Evolutionary conservation across 306 rosid species (phyloP).

Genomic region (Medicago arabica): DNA sequence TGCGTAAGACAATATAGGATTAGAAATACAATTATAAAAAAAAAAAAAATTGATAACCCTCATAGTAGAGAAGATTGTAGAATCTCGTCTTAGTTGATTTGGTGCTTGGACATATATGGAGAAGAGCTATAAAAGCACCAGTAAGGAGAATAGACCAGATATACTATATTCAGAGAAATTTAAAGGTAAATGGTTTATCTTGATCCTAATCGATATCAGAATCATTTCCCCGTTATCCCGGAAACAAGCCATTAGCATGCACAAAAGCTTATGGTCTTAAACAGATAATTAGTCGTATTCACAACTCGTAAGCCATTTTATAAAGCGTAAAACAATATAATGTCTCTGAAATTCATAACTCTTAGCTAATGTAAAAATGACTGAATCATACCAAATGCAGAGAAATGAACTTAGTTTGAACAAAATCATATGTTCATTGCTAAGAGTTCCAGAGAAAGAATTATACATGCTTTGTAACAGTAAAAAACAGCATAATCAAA

Average conservation of each 20-base stretch:
- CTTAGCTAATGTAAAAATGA: constrained; percentile 14
- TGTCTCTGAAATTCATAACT: constrained; percentile 11
- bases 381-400: constrained; percentile 4
- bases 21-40: neutral
- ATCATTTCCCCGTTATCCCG: constrained; percentile 11
- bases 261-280: neutral
- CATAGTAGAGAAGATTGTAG: neutral
- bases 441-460: neutral
- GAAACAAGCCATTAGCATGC: constrained; percentile 23
- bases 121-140: neutral
- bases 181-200: neutral
- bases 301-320: constrained; percentile 13
- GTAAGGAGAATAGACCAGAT: neutral
- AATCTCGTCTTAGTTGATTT: neutral
- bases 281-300: constrained; percentile 6
- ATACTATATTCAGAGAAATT: neutral
- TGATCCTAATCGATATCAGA: neutral
- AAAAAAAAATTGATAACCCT: neutral
- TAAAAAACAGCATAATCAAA: neutral
- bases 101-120: neutral
- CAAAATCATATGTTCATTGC: neutral
- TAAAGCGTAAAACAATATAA: neutral
- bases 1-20: neutral
- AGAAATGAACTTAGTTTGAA: neutral
- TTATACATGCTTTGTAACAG: neutral